A percentile compares a stretch with the other conserved stretches of the same genome.
Evolutionary conservation across 306 rosid genomes (phyloP).

Genomic region (Quercus dentata): DNA sequence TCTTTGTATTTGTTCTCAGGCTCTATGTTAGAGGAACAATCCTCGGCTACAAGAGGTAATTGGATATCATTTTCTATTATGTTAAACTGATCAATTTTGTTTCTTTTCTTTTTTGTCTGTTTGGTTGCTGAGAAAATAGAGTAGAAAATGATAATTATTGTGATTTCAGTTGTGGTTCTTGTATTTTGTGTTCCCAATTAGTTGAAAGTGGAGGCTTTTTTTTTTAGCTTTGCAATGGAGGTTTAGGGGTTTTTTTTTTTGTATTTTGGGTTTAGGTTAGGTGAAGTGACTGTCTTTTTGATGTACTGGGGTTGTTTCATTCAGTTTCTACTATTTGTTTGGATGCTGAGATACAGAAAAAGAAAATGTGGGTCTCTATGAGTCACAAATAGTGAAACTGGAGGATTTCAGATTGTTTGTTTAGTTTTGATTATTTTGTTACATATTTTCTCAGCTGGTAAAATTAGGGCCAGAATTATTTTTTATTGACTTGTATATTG

Average conservation of each 20-base stretch:
- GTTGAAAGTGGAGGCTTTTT: neutral
- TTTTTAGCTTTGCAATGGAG: neutral
- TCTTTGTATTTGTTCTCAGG: conserved; percentile 21
- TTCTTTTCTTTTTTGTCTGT: neutral
- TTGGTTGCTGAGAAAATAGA: conserved; percentile 1
- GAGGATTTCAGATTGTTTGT: neutral
- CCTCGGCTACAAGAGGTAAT: conserved; percentile 92
- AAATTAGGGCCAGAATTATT: neutral
- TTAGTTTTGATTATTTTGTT: neutral
- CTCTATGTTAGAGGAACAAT: conserved; percentile 84
- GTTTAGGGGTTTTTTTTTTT: neutral
- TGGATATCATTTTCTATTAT: neutral
- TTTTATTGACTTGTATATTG: neutral
- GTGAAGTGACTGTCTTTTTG: neutral
- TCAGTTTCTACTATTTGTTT: neutral
- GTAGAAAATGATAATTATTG: neutral
- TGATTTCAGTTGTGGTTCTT: neutral
- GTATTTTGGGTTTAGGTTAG: neutral
- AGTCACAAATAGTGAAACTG: neutral
- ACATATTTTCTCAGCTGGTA: neutral
- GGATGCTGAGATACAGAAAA: neutral
- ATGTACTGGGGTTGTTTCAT: neutral
- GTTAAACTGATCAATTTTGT: neutral
- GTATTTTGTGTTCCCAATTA: neutral
- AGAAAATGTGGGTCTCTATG: neutral